A percentile compares a stretch with the other conserved stretches of the same genome.
These are phyloP conservation scores for Colletotrichum liaoningense DNA, from an alignment of 2,329 filamentous ascomycete genomes.

Conservation along the genomic window DNA sequence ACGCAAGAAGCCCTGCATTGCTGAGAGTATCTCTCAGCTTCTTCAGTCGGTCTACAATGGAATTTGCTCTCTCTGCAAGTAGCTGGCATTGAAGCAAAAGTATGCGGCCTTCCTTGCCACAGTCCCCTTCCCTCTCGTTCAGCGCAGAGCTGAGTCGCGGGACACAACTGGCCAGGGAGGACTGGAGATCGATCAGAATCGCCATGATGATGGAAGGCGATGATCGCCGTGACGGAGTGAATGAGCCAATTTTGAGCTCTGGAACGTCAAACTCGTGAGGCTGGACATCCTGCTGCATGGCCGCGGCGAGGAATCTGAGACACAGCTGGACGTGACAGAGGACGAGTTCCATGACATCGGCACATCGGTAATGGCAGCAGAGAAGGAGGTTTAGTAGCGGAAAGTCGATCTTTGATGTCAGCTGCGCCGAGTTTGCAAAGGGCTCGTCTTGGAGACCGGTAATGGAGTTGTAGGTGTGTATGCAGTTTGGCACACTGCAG, in stretches of 20 bases:
- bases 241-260: constrained; percentile 53
- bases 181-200: constrained; percentile 46
- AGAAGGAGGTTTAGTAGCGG: constrained; percentile 50
- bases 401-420: constrained; percentile 42
- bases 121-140: neutral
- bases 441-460: constrained; percentile 6
- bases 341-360: constrained; percentile 51
- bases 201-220: constrained; percentile 48
- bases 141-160: neutral
- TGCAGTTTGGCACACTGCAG: constrained; percentile 47
- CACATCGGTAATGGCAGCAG: constrained; percentile 50
- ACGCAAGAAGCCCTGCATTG: neutral
- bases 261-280: constrained; percentile 51
- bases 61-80: constrained; percentile 38
- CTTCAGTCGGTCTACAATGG: constrained; percentile 37
- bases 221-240: constrained; percentile 46
- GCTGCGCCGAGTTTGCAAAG: constrained; percentile 30
- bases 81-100: constrained; percentile 43
- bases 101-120: constrained; percentile 37
- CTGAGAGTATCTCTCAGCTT: constrained; percentile 13
- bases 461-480: constrained; percentile 42
- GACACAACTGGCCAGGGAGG: constrained; percentile 34
- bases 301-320: constrained; percentile 41
- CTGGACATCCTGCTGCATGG: constrained; percentile 39
- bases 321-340: constrained; percentile 47